Base-by-base conservation (phyloP, 192 early-diverging fungal genomes). In the Coemansia sp. region DNA sequence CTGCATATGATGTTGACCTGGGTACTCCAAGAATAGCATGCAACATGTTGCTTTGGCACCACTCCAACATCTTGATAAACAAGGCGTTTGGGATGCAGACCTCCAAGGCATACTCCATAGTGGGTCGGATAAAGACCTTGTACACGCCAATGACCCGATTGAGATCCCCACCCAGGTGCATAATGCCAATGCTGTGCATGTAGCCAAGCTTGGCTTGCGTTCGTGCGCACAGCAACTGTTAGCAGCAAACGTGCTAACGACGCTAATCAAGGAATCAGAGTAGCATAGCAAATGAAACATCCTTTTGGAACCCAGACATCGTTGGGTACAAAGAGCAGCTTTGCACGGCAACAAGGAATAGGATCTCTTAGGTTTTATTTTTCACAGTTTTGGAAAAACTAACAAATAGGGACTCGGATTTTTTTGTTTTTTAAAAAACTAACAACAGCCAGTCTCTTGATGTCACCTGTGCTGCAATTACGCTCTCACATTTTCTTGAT, bases 381-480 rank as follows among this genome's bases (percentile, higher is more conserved):
- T n/a, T n/a, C n/a, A n/a, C n/a, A n/a, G n/a, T n/a, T n/a, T n/a
- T n/a, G n/a, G n/a, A n/a, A n/a, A n/a, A n/a, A n/a, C n/a, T n/a
- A n/a, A n/a, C n/a, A n/a, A n/a, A n/a, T n/a, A n/a, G n/a, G n/a
- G n/a, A n/a, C n/a, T n/a, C n/a, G n/a, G n/a, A n/a, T n/a, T n/a
- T n/a, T n/a, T n/a, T n/a, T n/a, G n/a, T n/a, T n/a, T n/a, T n/a
- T n/a, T n/a, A n/a, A n/a, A n/a, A n/a, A n/a, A n/a, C n/a, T n/a
- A n/a, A 78, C n/a, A 92, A 42, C 59, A 92, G 85, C 75, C 18
- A 88, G 67, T 0, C 87, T 67, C 7, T 75, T 66, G 45, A 87
- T 73, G 51, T 48, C 62, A 24, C 36, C 20, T 14, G 11, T 37
- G 46, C 26, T 18, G 43, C 38, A 18, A 62, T 80, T 79, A 24